These are phyloP conservation scores for Citrullus mucosospermus DNA, from an alignment of 306 rosid species.

Conservation along the genomic window DNA sequence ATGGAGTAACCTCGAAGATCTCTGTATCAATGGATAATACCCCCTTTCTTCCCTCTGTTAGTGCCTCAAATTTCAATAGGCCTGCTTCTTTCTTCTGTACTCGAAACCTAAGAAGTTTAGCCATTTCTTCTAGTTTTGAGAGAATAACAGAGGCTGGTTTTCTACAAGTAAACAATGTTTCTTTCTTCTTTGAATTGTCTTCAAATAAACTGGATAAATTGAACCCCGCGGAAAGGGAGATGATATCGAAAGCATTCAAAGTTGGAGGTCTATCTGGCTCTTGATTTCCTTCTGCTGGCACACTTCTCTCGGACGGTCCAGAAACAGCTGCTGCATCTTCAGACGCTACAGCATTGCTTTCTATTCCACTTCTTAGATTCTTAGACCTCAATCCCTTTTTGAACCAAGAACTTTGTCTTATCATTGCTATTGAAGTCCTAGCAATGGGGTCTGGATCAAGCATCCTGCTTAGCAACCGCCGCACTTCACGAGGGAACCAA, in stretches of 20 bases:
- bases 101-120: conserved; percentile 40
- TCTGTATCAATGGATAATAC: conserved; percentile 63
- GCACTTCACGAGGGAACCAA: conserved; percentile 63
- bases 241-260: conserved; percentile 75
- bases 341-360: conserved; percentile 17
- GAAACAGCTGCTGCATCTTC: conserved; percentile 15
- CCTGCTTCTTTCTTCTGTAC: conserved; percentile 60
- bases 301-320: conserved; percentile 17
- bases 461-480: conserved; percentile 36
- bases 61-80: conserved; percentile 43
- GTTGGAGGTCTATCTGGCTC: conserved; percentile 33
- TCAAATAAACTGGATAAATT: conserved; percentile 63
- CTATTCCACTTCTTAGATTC: conserved; percentile 12
- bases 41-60: conserved; percentile 62
- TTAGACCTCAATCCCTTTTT: conserved; percentile 30
- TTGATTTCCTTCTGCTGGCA: conserved; percentile 23
- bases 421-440: conserved; percentile 42
- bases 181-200: conserved; percentile 29
- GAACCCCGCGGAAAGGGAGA: conserved; percentile 58
- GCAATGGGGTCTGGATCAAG: conserved; percentile 60
- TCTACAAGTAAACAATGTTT: conserved; percentile 56
- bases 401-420: conserved; percentile 56
- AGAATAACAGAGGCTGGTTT: conserved; percentile 48
- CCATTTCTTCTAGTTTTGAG: conserved; percentile 65
- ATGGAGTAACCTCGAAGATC: conserved; percentile 68